phyloP scores from a whole-genome alignment of 2,329 filamentous ascomycete species.

The Microascus cirrosus region DNA sequence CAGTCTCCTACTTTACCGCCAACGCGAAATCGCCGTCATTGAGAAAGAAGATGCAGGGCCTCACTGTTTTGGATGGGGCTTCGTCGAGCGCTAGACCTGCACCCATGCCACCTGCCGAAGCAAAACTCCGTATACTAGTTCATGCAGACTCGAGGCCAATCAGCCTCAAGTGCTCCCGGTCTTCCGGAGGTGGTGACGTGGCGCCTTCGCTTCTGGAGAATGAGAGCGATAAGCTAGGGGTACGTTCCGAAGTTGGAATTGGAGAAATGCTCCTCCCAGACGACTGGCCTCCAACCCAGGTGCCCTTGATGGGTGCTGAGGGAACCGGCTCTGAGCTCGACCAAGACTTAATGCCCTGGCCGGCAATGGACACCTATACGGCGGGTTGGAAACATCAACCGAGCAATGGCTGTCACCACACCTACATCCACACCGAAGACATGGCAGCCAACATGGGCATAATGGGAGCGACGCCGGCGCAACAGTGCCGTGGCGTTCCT shows the following conservation, averaged over 20 bases:
- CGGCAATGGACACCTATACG: not conserved
- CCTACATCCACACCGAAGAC: not conserved
- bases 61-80: not conserved
- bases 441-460: not conserved
- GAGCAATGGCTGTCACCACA: not conserved
- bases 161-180: not conserved
- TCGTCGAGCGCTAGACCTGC: not conserved
- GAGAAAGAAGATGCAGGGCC: not conserved
- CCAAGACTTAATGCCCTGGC: not conserved
- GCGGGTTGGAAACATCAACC: not conserved
- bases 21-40: not conserved
- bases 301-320: not conserved
- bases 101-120: not conserved
- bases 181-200: not conserved
- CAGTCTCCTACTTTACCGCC: not conserved
- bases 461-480: not conserved
- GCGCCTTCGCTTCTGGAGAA: not conserved
- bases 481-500: not conserved
- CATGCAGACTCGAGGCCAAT: not conserved
- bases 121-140: not conserved
- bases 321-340: not conserved
- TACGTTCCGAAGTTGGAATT: not conserved
- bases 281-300: not conserved
- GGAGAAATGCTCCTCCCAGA: not conserved
- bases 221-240: not conserved